Conservation (phyloP, 768 basidiomycete genomes). For the Cystobasidium tubakii region DNA sequence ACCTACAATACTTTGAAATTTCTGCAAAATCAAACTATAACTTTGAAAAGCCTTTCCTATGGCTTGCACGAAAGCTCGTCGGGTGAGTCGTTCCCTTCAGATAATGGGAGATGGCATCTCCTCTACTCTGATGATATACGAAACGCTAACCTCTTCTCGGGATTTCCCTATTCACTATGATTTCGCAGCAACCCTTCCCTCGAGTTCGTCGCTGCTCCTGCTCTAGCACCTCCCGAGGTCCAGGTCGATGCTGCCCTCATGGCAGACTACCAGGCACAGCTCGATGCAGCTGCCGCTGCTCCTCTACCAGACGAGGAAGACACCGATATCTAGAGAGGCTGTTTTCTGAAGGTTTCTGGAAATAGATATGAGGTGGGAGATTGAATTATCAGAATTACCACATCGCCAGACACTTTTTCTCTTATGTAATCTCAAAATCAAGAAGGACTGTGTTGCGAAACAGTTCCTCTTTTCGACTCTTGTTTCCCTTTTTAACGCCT, state of each 20-base stretch:
- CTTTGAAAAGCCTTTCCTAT: constrained; percentile 99
- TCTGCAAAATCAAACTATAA: constrained; percentile 99
- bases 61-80: constrained; percentile 95
- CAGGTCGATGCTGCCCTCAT: constrained; percentile 71
- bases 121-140: too few species aligned
- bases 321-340: constrained; percentile 55
- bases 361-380: too few species aligned
- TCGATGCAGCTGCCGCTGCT: constrained; percentile 76
- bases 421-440: too few species aligned
- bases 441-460: too few species aligned
- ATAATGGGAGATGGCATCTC: too few species aligned
- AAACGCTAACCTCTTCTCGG: not conserved
- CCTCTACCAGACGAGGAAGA: constrained; percentile 98
- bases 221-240: constrained; percentile 85
- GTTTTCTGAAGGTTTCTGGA: too few species aligned
- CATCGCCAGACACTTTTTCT: too few species aligned
- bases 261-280: constrained; percentile 69
- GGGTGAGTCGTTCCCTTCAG: constrained; percentile 78
- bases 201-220: constrained; percentile 91
- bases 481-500: too few species aligned
- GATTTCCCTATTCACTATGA: not conserved
- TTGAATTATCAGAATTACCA: too few species aligned
- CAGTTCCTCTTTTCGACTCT: too few species aligned
- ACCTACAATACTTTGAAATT: constrained; percentile 98
- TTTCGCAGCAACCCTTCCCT: constrained; percentile 66